Conservation (phyloP, 192 early-diverging fungal genomes). For the Coemansia brasiliensis region DNA sequence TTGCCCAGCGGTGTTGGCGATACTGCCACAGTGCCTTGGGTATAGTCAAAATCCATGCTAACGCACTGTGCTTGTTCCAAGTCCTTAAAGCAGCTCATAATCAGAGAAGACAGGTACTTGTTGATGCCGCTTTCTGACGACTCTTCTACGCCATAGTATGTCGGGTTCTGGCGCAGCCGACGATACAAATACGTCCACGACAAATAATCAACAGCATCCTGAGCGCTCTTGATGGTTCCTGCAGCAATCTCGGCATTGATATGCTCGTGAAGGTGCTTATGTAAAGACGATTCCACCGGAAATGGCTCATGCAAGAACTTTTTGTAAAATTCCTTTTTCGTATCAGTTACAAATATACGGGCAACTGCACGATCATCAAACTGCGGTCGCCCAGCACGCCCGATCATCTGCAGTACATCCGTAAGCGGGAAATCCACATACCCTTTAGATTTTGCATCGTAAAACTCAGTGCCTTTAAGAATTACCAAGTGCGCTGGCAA, state of each 20-base stretch:
- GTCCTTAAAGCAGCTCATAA: constrained; percentile 70
- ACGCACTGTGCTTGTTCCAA: constrained; percentile 74
- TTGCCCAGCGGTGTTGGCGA: constrained; percentile 72
- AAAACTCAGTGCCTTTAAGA: constrained; percentile 97
- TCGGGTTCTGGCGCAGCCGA: constrained; percentile 88
- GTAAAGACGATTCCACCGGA: constrained; percentile 84
- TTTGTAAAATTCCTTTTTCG: constrained; percentile 98
- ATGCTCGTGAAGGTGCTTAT: constrained; percentile 78
- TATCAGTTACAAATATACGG: constrained; percentile 89
- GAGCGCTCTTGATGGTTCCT: constrained; percentile 83
- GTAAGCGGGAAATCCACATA: constrained; percentile 98
- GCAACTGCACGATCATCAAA: constrained; percentile 94
- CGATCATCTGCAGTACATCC: constrained; percentile 99
- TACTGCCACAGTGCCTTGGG: constrained; percentile 37
- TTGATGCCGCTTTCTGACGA: constrained; percentile 66
- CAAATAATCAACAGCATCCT: constrained; percentile 94
- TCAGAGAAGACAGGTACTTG: constrained; percentile 74
- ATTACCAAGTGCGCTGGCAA: constrained; percentile 96
- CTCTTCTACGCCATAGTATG: constrained; percentile 91
- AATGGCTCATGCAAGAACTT: constrained; percentile 96
- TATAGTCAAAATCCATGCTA: constrained; percentile 51
- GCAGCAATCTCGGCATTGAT: constrained; percentile 92
- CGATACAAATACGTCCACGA: constrained; percentile 97
- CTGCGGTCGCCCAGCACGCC: constrained; percentile 93
- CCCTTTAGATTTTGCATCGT: constrained; percentile 81